Evolutionary conservation across 202 grass and related monocot species (phyloP).

Genomic region (Thinopyrum obtusiflorum): DNA sequence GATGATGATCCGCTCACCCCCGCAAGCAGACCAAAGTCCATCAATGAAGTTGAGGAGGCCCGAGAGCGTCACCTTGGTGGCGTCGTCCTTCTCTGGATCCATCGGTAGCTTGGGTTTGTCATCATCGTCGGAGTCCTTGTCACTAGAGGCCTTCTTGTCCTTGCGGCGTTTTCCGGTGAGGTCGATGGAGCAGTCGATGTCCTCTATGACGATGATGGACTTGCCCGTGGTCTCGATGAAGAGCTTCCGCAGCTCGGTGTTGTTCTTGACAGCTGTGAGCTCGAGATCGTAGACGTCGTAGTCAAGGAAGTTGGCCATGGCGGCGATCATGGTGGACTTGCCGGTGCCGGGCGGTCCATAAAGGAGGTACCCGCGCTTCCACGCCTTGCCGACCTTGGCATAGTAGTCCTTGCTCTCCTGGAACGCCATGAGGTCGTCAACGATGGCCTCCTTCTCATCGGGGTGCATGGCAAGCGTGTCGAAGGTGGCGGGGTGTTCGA

Average conservation of each 20-base stretch:
- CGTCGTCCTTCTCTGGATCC: not conserved
- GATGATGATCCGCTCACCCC: conserved; percentile 44
- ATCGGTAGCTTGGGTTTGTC: no score
- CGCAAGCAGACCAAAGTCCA: conserved; percentile 40
- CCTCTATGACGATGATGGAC: conserved; percentile 33
- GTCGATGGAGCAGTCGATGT: conserved; percentile 49
- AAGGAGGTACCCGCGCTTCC: conserved; percentile 70
- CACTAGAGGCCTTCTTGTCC: not conserved
- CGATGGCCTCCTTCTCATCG: conserved; percentile 21
- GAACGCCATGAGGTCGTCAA: conserved; percentile 40
- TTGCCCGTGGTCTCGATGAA: conserved; percentile 35
- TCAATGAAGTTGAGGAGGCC: conserved; percentile 51
- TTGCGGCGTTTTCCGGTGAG: conserved; percentile 29
- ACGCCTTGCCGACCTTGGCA: conserved; percentile 63
- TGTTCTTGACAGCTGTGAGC: conserved; percentile 45
- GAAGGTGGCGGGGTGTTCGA: conserved; percentile 49
- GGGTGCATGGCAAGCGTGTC: conserved; percentile 54
- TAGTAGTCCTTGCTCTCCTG: conserved; percentile 43
- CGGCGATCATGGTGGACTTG: conserved; percentile 63
- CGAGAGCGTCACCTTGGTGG: conserved; percentile 37
- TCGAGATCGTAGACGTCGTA: conserved; percentile 58
- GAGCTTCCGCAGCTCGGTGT: conserved; percentile 43
- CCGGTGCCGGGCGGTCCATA: conserved; percentile 62
- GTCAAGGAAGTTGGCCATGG: conserved; percentile 49
- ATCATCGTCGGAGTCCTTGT: no score